These are phyloP conservation scores for Aphanomyces invadans DNA, from an alignment of 352 stramenopile species.

Conservation along the genomic window DNA sequence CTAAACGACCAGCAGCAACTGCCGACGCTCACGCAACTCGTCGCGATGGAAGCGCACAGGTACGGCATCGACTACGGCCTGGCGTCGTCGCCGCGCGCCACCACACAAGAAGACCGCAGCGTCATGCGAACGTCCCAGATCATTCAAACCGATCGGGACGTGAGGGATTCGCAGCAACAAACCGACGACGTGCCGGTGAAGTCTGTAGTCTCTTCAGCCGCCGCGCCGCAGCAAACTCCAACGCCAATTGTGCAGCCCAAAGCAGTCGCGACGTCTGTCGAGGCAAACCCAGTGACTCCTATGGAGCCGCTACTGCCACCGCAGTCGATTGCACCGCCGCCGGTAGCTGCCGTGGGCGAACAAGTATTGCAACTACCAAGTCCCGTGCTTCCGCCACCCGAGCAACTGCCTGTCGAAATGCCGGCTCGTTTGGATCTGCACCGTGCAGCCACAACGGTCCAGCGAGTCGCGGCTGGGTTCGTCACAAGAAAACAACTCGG, in stretches of 20 bases:
- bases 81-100: neutral
- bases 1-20: constrained; percentile 32
- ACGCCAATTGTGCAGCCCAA: too few relatives aligned
- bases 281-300: too few relatives aligned
- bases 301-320: too few relatives aligned
- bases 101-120: constrained; percentile 10
- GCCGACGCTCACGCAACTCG: constrained; percentile 42
- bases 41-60: constrained; percentile 46
- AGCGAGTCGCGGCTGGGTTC: constrained; percentile 46
- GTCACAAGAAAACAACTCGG: constrained; percentile 32
- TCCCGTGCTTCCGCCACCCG: too few relatives aligned
- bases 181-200: constrained; percentile 16
- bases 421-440: too few relatives aligned
- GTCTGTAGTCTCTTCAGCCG: neutral
- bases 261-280: too few relatives aligned
- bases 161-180: constrained; percentile 3
- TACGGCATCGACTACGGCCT: constrained; percentile 51
- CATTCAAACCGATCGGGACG: constrained; percentile 8
- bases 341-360: too few relatives aligned
- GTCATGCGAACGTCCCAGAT: neutral
- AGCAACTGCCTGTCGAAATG: too few relatives aligned
- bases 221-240: neutral
- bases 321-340: too few relatives aligned
- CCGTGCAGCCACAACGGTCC: constrained; percentile 41
- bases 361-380: too few relatives aligned